These are phyloP conservation scores for Neurospora sp. DNA, from an alignment of 495 filamentous ascomycete species.

Conservation along the genomic window DNA sequence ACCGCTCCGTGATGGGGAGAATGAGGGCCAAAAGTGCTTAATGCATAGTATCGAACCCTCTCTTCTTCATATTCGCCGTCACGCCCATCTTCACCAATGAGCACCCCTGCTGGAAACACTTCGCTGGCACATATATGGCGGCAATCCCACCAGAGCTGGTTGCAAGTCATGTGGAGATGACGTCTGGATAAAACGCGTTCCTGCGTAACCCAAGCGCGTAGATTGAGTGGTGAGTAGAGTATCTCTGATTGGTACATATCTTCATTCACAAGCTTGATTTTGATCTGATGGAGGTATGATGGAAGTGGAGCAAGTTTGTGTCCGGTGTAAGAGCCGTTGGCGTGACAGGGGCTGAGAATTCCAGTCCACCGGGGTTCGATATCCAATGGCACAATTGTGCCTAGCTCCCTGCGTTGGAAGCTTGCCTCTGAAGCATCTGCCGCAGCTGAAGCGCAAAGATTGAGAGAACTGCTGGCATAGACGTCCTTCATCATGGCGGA, in stretches of 20 bases:
- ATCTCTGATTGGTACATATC: accelerated
- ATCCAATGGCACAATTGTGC: not conserved
- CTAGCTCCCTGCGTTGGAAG: not conserved
- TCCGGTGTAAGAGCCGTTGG: accelerated
- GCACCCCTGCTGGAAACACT: not conserved
- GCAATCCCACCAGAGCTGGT: not conserved
- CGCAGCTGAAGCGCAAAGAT: not conserved
- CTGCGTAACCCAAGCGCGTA: not conserved
- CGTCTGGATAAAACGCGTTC: not conserved
- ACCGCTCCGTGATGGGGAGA: not conserved
- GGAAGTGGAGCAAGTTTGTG: not conserved
- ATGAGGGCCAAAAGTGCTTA: not conserved
- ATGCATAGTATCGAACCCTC: not conserved
- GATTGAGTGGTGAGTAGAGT: not conserved
- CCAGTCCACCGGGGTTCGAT: not conserved
- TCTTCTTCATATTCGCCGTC: too few species aligned
- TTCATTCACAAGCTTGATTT: not conserved
- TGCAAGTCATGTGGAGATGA: not conserved
- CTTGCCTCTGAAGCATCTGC: not conserved
- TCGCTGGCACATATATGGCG: not conserved
- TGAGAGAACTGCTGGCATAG: not conserved
- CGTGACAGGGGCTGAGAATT: too few species aligned
- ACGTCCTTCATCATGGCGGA: not conserved
- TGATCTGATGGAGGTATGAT: not conserved
- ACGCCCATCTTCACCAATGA: too few species aligned